A percentile compares a stretch with the other conserved stretches of the same genome.
Evolutionary conservation across 1,284 basidiomycete genomes (phyloP).

Genomic region (Coriolopsis trogii): DNA sequence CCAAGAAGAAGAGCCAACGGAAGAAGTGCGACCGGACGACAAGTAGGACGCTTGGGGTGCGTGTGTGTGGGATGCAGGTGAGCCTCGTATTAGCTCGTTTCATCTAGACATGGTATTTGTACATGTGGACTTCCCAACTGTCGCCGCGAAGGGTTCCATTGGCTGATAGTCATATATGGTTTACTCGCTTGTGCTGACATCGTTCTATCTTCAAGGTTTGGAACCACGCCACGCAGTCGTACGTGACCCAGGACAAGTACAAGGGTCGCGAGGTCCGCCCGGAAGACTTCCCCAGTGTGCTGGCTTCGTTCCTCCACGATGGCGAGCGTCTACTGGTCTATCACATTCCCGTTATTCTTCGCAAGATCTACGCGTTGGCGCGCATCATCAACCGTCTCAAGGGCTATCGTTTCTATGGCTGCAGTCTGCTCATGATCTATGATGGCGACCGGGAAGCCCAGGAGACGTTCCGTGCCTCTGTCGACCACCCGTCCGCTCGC

Average conservation of each 20-base stretch:
- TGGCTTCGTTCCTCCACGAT: slow-evolving; percentile 86
- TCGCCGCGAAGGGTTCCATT: no score
- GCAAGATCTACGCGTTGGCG: slow-evolving; percentile 94
- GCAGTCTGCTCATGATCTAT: slow-evolving; percentile 95
- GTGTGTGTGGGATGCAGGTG: slow-evolving; percentile 99
- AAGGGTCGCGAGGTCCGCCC: slow-evolving; percentile 88
- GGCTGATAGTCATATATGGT: neutral
- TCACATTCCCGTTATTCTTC: slow-evolving; percentile 90
- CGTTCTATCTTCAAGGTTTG: slow-evolving; percentile 67
- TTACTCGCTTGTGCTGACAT: slow-evolving; percentile 24
- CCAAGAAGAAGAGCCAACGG: slow-evolving; percentile 97
- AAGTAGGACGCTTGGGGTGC: slow-evolving; percentile 86
- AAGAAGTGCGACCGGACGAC: slow-evolving; percentile 99
- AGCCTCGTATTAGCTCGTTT: slow-evolving; percentile 33
- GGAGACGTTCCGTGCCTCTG: slow-evolving; percentile 63
- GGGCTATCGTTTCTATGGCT: slow-evolving; percentile 98
- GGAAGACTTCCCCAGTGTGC: slow-evolving; percentile 82
- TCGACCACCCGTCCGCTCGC: slow-evolving; percentile 70
- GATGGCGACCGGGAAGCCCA: slow-evolving; percentile 93
- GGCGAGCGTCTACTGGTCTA: slow-evolving; percentile 85
- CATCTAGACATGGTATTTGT: slow-evolving; percentile 15
- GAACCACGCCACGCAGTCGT: slow-evolving; percentile 82
- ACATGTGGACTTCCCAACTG: slow-evolving; percentile 5
- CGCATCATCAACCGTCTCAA: slow-evolving; percentile 86
- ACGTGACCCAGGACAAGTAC: slow-evolving; percentile 97